These are phyloP conservation scores for Conidiobolus incongruus DNA, from an alignment of 371 early-diverging fungal genomes.

Conservation along the genomic window DNA sequence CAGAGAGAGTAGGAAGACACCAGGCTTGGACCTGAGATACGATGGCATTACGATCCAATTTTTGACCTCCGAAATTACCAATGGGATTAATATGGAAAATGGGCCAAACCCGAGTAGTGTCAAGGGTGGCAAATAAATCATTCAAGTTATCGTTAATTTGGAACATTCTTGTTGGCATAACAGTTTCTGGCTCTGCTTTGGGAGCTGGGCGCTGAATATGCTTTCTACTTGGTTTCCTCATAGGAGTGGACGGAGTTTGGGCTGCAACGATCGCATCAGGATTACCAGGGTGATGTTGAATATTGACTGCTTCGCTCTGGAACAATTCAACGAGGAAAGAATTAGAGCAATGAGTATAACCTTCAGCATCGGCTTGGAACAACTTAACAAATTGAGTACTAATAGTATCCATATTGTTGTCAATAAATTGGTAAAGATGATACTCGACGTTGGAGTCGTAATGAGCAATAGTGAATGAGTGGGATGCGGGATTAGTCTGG, in stretches of 20 bases:
- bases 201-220: neutral
- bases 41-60: conserved; percentile 15
- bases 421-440: conserved; percentile 39
- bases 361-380: conserved; percentile 56
- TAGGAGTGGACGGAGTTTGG: conserved; percentile 29
- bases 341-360: conserved; percentile 26
- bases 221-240: conserved; percentile 13
- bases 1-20: conserved; percentile 31
- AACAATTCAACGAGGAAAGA: conserved; percentile 59
- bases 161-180: conserved; percentile 12
- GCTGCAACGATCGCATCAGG: conserved; percentile 45
- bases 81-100: conserved; percentile 63
- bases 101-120: too few species aligned
- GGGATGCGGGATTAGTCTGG: too few species aligned
- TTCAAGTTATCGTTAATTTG: conserved; percentile 38
- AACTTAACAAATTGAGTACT: conserved; percentile 69
- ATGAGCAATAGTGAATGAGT: too few species aligned
- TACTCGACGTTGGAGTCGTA: too few species aligned
- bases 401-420: conserved; percentile 40
- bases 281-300: conserved; percentile 59
- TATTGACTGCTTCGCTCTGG: conserved; percentile 47
- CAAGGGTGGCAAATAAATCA: conserved; percentile 38
- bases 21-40: conserved; percentile 38
- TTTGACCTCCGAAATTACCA: conserved; percentile 60
- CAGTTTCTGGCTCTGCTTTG: neutral